Base-by-base conservation (phyloP, 2,329 filamentous ascomycete genomes). In the Fusarium paranaense region DNA sequence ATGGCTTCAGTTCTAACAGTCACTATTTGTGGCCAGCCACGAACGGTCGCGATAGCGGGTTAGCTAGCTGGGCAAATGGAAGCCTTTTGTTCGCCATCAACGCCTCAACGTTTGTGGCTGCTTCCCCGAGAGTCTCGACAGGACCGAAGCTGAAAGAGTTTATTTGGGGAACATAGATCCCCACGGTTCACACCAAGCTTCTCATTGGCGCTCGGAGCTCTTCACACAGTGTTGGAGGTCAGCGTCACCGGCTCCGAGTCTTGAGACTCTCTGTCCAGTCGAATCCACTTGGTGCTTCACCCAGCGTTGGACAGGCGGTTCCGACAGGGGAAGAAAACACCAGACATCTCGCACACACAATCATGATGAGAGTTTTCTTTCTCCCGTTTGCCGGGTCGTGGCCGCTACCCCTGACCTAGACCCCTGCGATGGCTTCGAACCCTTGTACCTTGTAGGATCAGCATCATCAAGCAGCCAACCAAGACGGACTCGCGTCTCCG, bases 371-470 rank as follows among this genome's bases (percentile, higher is more conserved):
- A 35, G 62, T 32, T 74, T 74, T 72, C 67, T 62, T 42, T 64
- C 47, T 57, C n/a, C 13, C 50, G 25, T 52, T 71, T 66, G 60
- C 72, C 70, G 65, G 65, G 56, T 71, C 60, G 47, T 57, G 45
- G 37, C 64, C 69, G 37, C 61, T 71, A 76, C 74, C 77, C 78
- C 76, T 79, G 76, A 76, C 67, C 67, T 59, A 59, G 72, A 73
- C 64, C 74, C 70, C 56, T 70, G 66, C 37, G 37, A 59, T 35
- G 58, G 63, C 58, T 60, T 70, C 72, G 71, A 61, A 56, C 25
- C 68, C 67, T 60, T 45, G 76, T 76, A 66, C 77, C 76, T 74
- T 74, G 65, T 66, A 78, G 70, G 69, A 74, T 78, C 76, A 77
- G 66, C 73, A 64, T 66, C 42, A 37, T 69, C 54, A 33, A 63